phyloP scores from a whole-genome alignment of 495 filamentous ascomycete species.

The Tuber microsphaerosporum region DNA sequence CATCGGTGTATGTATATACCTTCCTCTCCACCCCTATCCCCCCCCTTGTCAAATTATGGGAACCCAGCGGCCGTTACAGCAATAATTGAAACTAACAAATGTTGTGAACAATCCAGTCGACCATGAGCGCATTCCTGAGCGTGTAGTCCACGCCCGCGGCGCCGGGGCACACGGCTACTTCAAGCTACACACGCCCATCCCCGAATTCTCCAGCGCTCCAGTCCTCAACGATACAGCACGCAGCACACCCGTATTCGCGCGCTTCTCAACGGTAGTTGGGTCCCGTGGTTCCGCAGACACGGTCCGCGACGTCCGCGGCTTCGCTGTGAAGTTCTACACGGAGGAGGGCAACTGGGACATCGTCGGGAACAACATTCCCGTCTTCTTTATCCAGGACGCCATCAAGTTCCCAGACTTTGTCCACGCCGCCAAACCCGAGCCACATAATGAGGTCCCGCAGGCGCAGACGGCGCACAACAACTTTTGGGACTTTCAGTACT shows the following conservation, averaged over 20 bases:
- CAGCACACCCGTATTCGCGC: slow-evolving; percentile 63
- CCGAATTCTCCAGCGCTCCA: slow-evolving; percentile 61
- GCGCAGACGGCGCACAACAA: slow-evolving; percentile 64
- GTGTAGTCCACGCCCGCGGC: slow-evolving; percentile 83
- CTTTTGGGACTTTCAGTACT: slow-evolving; percentile 61
- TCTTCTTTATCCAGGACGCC: slow-evolving; percentile 56
- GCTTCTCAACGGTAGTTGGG: slow-evolving; percentile 69
- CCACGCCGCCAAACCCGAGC: slow-evolving; percentile 65
- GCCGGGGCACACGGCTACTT: slow-evolving; percentile 79
- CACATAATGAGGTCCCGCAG: slow-evolving; percentile 64
- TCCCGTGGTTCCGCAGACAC: slow-evolving; percentile 64
- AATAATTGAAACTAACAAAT: slow-evolving; percentile 9
- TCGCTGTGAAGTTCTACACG: slow-evolving; percentile 67
- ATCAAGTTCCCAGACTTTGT: slow-evolving; percentile 71
- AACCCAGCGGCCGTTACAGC: neutral
- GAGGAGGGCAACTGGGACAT: slow-evolving; percentile 55
- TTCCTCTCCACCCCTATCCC: neutral
- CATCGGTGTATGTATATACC: slow-evolving; percentile 24
- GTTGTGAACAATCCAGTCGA: slow-evolving; percentile 53
- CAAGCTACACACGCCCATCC: slow-evolving; percentile 55
- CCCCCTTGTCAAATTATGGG: neutral
- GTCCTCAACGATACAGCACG: slow-evolving; percentile 74
- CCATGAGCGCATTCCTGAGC: slow-evolving; percentile 80
- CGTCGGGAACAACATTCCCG: slow-evolving; percentile 43
- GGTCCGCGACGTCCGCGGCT: slow-evolving; percentile 67